These are phyloP conservation scores for Phytophthora ohioensis DNA, from an alignment of 352 stramenopile species.

Conservation along the genomic window DNA sequence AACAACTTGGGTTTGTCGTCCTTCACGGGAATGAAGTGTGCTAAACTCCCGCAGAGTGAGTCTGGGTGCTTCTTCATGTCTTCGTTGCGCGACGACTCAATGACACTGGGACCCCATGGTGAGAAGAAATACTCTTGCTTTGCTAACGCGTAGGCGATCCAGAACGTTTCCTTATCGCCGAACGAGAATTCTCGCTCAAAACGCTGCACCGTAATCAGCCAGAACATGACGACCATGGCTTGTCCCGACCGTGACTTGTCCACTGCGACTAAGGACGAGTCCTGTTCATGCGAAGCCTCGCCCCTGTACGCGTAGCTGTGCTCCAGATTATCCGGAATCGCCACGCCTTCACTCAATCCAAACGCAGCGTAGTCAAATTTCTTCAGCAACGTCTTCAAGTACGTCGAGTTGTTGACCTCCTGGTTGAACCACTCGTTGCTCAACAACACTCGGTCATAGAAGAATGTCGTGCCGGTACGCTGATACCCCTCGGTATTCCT, in stretches of 20 bases:
- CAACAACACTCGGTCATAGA: constrained; percentile 45
- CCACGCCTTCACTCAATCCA: constrained; percentile 14
- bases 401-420: constrained; percentile 37
- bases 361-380: constrained; percentile 57
- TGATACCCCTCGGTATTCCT: constrained; percentile 45
- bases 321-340: constrained; percentile 47
- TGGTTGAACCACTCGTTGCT: constrained; percentile 41
- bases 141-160: constrained; percentile 65
- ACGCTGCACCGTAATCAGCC: constrained; percentile 57
- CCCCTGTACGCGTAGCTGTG: constrained; percentile 50
- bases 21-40: constrained; percentile 57
- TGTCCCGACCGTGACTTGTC: constrained; percentile 44
- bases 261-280: constrained; percentile 68
- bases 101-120: constrained; percentile 54
- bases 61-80: constrained; percentile 58
- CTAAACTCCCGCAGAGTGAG: constrained; percentile 65
- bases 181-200: constrained; percentile 58
- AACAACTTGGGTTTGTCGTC: constrained; percentile 47
- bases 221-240: constrained; percentile 60
- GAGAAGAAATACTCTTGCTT: constrained; percentile 66
- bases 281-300: constrained; percentile 62
- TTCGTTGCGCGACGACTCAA: constrained; percentile 54
- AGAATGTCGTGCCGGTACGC: constrained; percentile 52
- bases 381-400: constrained; percentile 54
- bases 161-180: constrained; percentile 76